phyloP scores from a whole-genome alignment of 2,329 filamentous ascomycete species.

The Arthrobotrys musiformis region DNA sequence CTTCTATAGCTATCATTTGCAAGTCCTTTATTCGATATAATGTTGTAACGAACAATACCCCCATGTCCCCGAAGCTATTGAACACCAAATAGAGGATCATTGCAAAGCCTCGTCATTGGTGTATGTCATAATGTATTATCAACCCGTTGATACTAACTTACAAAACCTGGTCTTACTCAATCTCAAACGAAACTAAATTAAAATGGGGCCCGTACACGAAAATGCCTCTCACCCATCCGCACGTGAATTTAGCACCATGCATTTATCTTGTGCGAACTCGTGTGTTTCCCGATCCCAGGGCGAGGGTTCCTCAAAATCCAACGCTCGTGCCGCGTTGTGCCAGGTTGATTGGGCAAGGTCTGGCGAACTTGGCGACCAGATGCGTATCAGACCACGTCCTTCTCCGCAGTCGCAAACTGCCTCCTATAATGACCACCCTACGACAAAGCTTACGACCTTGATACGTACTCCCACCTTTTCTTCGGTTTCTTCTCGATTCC shows the following conservation, averaged over 20 bases:
- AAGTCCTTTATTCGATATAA: too few relatives aligned
- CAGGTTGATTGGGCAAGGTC: constrained; percentile 21
- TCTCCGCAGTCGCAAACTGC: constrained; percentile 26
- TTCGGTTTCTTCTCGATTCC: constrained; percentile 1
- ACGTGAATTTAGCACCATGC: background rate
- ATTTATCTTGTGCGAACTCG: background rate
- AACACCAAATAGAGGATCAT: too few relatives aligned
- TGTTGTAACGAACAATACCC: too few relatives aligned
- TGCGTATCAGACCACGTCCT: constrained; percentile 53
- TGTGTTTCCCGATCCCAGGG: background rate
- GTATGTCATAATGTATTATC: too few relatives aligned
- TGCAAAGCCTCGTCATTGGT: too few relatives aligned
- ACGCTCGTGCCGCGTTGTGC: constrained; percentile 22
- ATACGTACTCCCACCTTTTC: constrained; percentile 17
- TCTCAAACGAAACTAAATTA: too few relatives aligned
- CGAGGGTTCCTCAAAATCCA: background rate
- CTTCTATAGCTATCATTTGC: too few relatives aligned
- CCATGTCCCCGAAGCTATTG: too few relatives aligned
- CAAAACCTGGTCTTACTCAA: too few relatives aligned
- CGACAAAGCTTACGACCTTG: constrained; percentile 41
- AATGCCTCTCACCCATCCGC: too few relatives aligned
- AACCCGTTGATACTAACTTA: too few relatives aligned
- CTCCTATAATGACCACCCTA: constrained; percentile 33
- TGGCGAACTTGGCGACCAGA: constrained; percentile 41
- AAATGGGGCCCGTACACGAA: too few relatives aligned